phyloP scores from a whole-genome alignment of 805 yeast genomes.

The Cyberlindnera mrakii region DNA sequence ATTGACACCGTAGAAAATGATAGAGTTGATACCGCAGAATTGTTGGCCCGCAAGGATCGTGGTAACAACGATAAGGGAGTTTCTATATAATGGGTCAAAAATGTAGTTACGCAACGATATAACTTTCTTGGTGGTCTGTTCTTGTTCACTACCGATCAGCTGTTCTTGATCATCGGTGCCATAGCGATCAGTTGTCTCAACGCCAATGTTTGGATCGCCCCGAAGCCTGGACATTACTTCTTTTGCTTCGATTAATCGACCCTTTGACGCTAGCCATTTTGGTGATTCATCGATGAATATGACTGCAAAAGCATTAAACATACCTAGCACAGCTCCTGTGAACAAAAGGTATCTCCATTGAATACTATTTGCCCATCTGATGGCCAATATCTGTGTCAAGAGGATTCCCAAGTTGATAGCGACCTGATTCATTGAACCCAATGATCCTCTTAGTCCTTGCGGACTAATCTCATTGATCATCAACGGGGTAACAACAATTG shows the following conservation, averaged over 20 bases:
- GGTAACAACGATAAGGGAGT: slow-evolving; percentile 61
- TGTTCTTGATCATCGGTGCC: slow-evolving; percentile 2
- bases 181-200: slow-evolving; percentile 14
- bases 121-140: background rate
- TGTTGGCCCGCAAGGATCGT: slow-evolving; percentile 81
- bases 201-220: slow-evolving; percentile 20
- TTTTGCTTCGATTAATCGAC: slow-evolving; percentile 38
- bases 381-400: slow-evolving; percentile 69
- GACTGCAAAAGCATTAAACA: slow-evolving; percentile 38
- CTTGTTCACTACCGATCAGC: background rate
- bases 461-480: slow-evolving; percentile 81
- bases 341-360: slow-evolving; percentile 71
- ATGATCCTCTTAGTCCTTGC: slow-evolving; percentile 54
- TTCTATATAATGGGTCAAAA: slow-evolving; percentile 41
- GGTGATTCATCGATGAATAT: slow-evolving; percentile 68
- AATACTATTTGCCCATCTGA: slow-evolving; percentile 54
- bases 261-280: slow-evolving; percentile 62
- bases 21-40: slow-evolving; percentile 87
- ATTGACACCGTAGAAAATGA: slow-evolving; percentile 88
- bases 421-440: slow-evolving; percentile 89
- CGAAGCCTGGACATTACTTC: slow-evolving; percentile 30
- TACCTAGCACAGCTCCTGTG: slow-evolving; percentile 53
- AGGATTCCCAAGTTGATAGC: slow-evolving; percentile 82
- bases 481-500: slow-evolving; percentile 80
- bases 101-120: slow-evolving; percentile 40